Conservation (phyloP, 805 yeast species). For the Lipomyces starkeyi region DNA sequence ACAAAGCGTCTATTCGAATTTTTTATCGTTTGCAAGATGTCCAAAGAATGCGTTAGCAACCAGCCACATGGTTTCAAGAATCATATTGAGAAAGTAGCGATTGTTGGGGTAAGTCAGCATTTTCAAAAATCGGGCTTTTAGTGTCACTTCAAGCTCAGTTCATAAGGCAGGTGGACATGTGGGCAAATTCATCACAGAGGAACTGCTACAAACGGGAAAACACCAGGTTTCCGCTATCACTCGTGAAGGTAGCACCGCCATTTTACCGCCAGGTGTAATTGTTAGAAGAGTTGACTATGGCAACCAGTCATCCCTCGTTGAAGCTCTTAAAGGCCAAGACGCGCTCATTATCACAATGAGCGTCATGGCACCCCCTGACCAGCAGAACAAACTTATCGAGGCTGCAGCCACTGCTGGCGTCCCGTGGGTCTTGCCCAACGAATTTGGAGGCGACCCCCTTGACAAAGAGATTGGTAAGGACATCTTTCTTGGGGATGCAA, state of each 20-base stretch:
- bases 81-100: neutral
- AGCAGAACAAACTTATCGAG: constrained; percentile 8
- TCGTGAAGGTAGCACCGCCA: neutral
- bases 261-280: neutral
- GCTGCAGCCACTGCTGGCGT: constrained; percentile 7
- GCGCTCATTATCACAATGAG: constrained; percentile 6
- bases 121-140: neutral
- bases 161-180: neutral
- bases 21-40: too few species aligned
- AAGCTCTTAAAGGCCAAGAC: neutral
- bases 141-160: neutral
- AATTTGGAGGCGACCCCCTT: constrained; percentile 5
- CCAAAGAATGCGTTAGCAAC: too few species aligned
- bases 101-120: neutral
- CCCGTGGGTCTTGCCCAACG: constrained; percentile 9
- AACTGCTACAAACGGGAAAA: neutral
- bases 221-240: neutral
- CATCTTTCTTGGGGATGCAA: neutral
- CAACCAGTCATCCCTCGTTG: neutral
- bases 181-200: neutral
- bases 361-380: constrained; percentile 1
- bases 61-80: neutral
- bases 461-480: neutral
- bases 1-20: too few species aligned
- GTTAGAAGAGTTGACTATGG: neutral